These are phyloP conservation scores for Linum trigynum DNA, from an alignment of 345 rosid genomes.

Conservation along the genomic window DNA sequence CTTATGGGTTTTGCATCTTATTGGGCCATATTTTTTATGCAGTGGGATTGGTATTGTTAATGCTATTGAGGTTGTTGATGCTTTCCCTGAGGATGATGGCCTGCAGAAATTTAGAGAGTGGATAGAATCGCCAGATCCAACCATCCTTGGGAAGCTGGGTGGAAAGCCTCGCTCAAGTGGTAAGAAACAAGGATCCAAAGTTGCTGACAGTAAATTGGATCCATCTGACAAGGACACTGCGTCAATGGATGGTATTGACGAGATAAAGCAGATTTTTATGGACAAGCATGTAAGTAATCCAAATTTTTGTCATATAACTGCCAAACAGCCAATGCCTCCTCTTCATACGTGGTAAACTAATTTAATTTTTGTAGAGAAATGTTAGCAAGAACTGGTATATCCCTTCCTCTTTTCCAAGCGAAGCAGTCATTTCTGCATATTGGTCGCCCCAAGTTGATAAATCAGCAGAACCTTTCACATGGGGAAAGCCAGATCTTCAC, in stretches of 20 bases:
- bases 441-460: constrained; percentile 78
- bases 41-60: constrained; percentile 98
- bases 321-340: not conserved
- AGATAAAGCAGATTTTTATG: constrained; percentile 65
- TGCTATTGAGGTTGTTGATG: constrained; percentile 90
- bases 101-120: constrained; percentile 81
- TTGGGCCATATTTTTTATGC: constrained; percentile 22
- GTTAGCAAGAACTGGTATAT: constrained; percentile 99
- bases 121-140: constrained; percentile 97
- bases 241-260: constrained; percentile 26
- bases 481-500: constrained; percentile 88
- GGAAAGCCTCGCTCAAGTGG: constrained; percentile 25
- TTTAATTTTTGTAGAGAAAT: constrained; percentile 55
- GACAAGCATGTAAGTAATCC: constrained; percentile 56
- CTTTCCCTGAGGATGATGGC: constrained; percentile 90
- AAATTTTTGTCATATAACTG: not conserved
- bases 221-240: constrained; percentile 21
- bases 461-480: constrained; percentile 77
- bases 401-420: constrained; percentile 86
- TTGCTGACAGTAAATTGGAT: constrained; percentile 19
- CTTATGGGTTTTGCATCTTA: constrained; percentile 10
- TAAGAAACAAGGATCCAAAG: constrained; percentile 39
- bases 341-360: constrained; percentile 1
- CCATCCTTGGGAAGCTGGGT: constrained; percentile 56
- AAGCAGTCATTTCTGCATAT: constrained; percentile 73